Evolutionary conservation across 2,329 filamentous ascomycete genomes (phyloP).

Genomic region (Penicillium sp.): DNA sequence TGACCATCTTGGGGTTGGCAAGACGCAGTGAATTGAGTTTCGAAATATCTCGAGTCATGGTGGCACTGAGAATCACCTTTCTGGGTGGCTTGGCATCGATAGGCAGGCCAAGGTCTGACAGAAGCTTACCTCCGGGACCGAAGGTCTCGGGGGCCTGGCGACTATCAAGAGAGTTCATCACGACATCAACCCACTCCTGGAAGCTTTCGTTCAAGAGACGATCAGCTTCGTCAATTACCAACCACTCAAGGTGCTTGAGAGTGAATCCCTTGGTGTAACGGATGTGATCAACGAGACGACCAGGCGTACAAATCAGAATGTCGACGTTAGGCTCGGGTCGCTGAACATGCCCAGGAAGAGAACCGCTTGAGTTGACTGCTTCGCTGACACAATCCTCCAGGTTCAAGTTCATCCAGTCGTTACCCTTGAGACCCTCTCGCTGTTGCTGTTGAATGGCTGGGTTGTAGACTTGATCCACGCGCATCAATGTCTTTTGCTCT

Average conservation of each 20-base stretch:
- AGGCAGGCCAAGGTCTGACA: conserved; percentile 40
- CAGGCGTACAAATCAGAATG: conserved; percentile 87
- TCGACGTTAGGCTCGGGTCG: conserved; percentile 74
- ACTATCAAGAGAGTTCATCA: conserved; percentile 62
- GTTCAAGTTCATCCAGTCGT: conserved; percentile 52
- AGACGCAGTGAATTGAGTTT: conserved; percentile 75
- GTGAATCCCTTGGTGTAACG: conserved; percentile 80
- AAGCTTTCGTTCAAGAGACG: conserved; percentile 88
- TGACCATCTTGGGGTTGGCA: conserved; percentile 71
- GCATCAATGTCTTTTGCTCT: conserved; percentile 65
- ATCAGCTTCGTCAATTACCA: conserved; percentile 92
- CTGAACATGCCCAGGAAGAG: conserved; percentile 64
- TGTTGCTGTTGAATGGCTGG: conserved; percentile 56
- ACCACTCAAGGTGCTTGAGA: conserved; percentile 77
- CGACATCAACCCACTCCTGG: conserved; percentile 80
- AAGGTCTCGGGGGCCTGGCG: conserved; percentile 54
- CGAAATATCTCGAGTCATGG: conserved; percentile 84
- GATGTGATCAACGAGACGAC: conserved; percentile 87
- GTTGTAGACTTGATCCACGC: conserved; percentile 68
- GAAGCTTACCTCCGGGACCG: conserved; percentile 40
- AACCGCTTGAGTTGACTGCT: conserved; percentile 39
- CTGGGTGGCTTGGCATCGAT: conserved; percentile 55
- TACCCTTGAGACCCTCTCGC: conserved; percentile 43
- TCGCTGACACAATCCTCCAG: conserved; percentile 49
- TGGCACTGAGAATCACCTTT: conserved; percentile 88